phyloP scores from a whole-genome alignment of 1,284 basidiomycete genomes.

The Phylloporus sp. region DNA sequence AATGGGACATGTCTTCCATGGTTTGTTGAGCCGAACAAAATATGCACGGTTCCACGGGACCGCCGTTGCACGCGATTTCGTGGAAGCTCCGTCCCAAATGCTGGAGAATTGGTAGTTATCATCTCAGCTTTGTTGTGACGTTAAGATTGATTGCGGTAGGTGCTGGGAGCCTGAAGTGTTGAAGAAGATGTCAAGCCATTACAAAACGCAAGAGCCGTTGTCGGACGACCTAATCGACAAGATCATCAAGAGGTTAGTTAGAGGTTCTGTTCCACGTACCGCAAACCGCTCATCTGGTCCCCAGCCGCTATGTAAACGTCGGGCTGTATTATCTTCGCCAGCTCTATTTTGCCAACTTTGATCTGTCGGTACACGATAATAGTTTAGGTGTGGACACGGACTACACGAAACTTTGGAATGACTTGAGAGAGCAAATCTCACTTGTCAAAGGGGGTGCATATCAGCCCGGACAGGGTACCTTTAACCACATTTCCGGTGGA shows the following conservation, averaged over 20 bases:
- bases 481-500: constrained; percentile 34
- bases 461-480: constrained; percentile 62
- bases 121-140: background rate
- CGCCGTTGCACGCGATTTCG: constrained; percentile 82
- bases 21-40: constrained; percentile 74
- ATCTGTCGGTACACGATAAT: constrained; percentile 78
- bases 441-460: constrained; percentile 69
- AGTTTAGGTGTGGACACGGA: constrained; percentile 56
- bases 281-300: background rate
- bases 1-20: no score
- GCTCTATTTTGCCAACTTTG: constrained; percentile 83
- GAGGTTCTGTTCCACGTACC: constrained; percentile 3
- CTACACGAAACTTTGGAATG: constrained; percentile 79
- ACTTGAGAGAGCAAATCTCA: constrained; percentile 70
- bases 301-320: constrained; percentile 80
- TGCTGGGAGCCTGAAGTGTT: constrained; percentile 84
- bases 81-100: constrained; percentile 90
- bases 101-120: constrained; percentile 81
- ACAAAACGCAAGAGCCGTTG: constrained; percentile 75
- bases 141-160: constrained; percentile 43
- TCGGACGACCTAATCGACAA: constrained; percentile 76
- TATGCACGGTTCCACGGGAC: constrained; percentile 85
- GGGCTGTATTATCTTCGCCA: constrained; percentile 81
- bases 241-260: constrained; percentile 75
- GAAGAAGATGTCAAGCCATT: constrained; percentile 74